Conservation (phyloP, 2,329 filamentous ascomycete species). For the Penicillium verrucosum region DNA sequence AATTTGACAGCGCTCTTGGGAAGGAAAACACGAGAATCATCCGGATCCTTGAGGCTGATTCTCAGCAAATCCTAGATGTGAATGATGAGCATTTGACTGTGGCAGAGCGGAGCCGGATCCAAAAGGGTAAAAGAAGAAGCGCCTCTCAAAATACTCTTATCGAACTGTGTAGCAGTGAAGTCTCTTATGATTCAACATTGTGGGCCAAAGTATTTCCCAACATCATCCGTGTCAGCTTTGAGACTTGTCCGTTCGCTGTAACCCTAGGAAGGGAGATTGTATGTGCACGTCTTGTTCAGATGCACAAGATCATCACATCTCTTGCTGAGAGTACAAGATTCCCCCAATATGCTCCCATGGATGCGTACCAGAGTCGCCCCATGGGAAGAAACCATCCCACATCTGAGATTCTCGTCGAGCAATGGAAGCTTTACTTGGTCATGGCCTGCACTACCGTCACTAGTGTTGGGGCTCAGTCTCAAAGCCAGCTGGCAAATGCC, state of each 20-base stretch:
- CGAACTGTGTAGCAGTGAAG: slow-evolving; percentile 91
- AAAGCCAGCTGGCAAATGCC: slow-evolving; percentile 57
- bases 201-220: slow-evolving; percentile 99
- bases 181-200: slow-evolving; percentile 87
- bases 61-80: slow-evolving; percentile 82
- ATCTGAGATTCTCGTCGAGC: slow-evolving; percentile 85
- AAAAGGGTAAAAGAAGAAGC: slow-evolving; percentile 81
- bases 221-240: slow-evolving; percentile 82
- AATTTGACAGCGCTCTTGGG: slow-evolving; percentile 86
- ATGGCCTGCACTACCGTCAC: slow-evolving; percentile 95
- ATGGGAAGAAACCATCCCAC: slow-evolving; percentile 59
- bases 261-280: slow-evolving; percentile 88
- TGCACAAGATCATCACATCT: slow-evolving; percentile 79
- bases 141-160: slow-evolving; percentile 82
- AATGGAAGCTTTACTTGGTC: slow-evolving; percentile 96
- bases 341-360: slow-evolving; percentile 38
- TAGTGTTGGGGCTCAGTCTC: slow-evolving; percentile 66
- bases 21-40: slow-evolving; percentile 81
- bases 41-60: slow-evolving; percentile 85
- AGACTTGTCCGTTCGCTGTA: slow-evolving; percentile 87
- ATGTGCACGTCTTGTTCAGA: slow-evolving; percentile 86
- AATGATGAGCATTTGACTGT: slow-evolving; percentile 82
- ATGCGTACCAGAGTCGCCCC: slow-evolving; percentile 37
- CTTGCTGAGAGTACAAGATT: slow-evolving; percentile 70
- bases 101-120: slow-evolving; percentile 85